Evolutionary conservation across 371 early-diverging fungal genomes (phyloP), one percentile per base, ranked within the genome.

Genomic region (Saksenaea vasiformis): DNA sequence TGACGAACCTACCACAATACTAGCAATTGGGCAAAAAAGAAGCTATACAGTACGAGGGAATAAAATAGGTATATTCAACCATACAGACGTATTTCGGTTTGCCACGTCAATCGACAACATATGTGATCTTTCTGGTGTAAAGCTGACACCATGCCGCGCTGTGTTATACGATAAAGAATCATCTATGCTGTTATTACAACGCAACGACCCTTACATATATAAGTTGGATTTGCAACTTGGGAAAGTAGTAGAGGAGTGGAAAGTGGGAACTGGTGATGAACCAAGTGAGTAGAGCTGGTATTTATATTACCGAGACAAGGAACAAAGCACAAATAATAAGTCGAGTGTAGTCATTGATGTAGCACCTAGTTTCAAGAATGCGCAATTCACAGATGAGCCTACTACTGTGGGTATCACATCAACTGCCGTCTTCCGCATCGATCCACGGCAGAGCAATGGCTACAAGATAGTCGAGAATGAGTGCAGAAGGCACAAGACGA

Each of bases 231-330:
- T 98, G 31, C 94, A 95, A 64, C 80, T 83, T 65, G 97, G 94
- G 19, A 91, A 94, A 73, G 87, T 99, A 28, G 95, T 96, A 9
- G 95, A 97, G 61, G 92, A 93, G 69, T 98, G 95, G 95, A 85
- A 84, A 58, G 87, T 91, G 14, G 82, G 87, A 60, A 87, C 86
- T 44, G 59, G 79, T 22, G 70, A 91, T 38, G 31, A 31, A 31
- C 77, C 83, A 14, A 85, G 64, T 64, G 54, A 54, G 56, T 43
- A 54, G 17, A 11, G 14, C 17, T 4, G 19, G 19, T 26, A 39
- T 31, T 7, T 31, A 31, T 7, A 31, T 7, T 31, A 31, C 7
- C 2, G 7, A 31, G 7, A 31, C 5, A 17, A 14, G 14, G 5
- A 5, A 60, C 35, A 60, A 22, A 9, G 27, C 3, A 4, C 2